Evolutionary conservation across 78 protist species (phyloP), one percentile per base, ranked within the genome.

Genomic region (Capsaspora owczarzaki): DNA sequence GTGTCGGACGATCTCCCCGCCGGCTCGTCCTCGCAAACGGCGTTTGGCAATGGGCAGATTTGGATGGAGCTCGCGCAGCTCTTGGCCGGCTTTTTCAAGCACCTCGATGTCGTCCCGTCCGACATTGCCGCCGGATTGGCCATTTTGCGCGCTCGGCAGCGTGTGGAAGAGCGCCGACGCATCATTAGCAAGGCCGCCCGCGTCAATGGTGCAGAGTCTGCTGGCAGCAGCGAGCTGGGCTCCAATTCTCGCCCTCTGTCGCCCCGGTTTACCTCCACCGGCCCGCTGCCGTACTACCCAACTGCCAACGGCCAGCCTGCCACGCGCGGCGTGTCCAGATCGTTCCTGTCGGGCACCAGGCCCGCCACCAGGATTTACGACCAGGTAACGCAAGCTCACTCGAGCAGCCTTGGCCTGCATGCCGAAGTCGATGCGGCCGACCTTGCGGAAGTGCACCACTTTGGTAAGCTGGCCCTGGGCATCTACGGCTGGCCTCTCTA

Each of bases 401-500:
- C 35, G 41, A 22, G 42, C 33, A 35, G 72, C 72, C 22, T 8
- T 29, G 42, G 41, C 20, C 10, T 14, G 10, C 72, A 63, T 41
- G 20, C 8, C 2, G 2, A 35, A 25, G 72, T 63, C 43, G 66
- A 56, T 16, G n/a, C 66, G n/a, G 33, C 25, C 4, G 66, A 56
- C 14, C 66, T 56, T 12, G 42, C 33, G 33, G 72, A 69, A 10
- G 19, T 69, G 56, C 56, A 6, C 47, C 3, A 70, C 53, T 70
- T 70, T 43, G n/a, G 23, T n/a, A 41, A 29, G 47, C 56, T 33
- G 60, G 41, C 44, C 22, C 41, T 56, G 33, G 81, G 63, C 38
- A 70, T 33, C 35, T 78, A 78, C 56, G 81, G 81, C 56, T 78
- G 81, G 81, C 81, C 81, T 5, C 70, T 78, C 35, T 78, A 2